phyloP scores from a whole-genome alignment of 2,329 filamentous ascomycete species.

The Sporothrix dimorphospora region DNA sequence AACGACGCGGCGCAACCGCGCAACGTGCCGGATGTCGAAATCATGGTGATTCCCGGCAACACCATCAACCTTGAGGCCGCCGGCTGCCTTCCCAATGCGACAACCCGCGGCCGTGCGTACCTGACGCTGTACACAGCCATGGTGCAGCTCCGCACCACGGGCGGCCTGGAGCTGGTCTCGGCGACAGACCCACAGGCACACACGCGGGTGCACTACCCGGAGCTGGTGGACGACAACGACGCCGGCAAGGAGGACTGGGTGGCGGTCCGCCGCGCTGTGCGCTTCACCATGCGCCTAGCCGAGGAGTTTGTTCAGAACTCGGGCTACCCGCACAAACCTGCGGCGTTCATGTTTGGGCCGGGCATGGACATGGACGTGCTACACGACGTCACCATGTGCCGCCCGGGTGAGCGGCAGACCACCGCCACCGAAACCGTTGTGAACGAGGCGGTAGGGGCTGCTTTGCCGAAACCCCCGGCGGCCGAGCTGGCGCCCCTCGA shows the following conservation, averaged over 20 bases:
- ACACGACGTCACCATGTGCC: constrained; percentile 19
- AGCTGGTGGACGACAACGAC: constrained; percentile 37
- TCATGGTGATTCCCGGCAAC: constrained; percentile 46
- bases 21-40: constrained; percentile 41
- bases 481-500: constrained; percentile 24
- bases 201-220: constrained; percentile 41
- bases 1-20: constrained; percentile 33
- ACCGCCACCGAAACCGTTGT: not conserved
- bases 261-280: constrained; percentile 37
- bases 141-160: constrained; percentile 40
- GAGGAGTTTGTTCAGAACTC: constrained; percentile 37
- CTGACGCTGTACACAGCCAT: constrained; percentile 39
- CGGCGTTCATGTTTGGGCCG: constrained; percentile 37
- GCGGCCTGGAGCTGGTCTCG: constrained; percentile 42
- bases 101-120: constrained; percentile 31
- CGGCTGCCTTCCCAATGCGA: constrained; percentile 20
- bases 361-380: constrained; percentile 34
- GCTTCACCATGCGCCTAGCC: constrained; percentile 41
- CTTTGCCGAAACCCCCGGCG: not conserved
- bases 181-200: constrained; percentile 40
- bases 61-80: constrained; percentile 42
- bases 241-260: constrained; percentile 36
- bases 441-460: not conserved
- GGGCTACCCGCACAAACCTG: constrained; percentile 37
- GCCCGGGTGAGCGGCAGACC: not conserved